Conservation (phyloP, 352 stramenopile genomes). For the Blastocystis hominis region DNA sequence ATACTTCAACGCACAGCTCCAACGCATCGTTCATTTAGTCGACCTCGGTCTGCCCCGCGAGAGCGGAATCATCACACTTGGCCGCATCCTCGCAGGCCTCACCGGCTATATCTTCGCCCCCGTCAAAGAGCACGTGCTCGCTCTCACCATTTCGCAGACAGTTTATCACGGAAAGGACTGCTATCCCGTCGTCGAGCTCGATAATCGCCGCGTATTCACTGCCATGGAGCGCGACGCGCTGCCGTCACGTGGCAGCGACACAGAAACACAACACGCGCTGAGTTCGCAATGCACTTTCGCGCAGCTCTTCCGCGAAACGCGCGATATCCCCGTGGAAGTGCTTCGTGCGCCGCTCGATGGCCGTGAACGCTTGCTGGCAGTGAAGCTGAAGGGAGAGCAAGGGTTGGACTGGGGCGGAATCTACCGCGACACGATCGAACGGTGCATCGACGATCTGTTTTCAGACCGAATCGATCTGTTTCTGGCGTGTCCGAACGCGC, state of each 20-base stretch:
- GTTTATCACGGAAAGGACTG: conserved; percentile 23
- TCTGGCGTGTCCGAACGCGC: not conserved
- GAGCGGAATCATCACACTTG: not conserved
- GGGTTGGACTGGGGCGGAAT: conserved; percentile 60
- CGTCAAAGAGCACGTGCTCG: conserved; percentile 51
- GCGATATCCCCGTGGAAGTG: not conserved
- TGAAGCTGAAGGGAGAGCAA: conserved; percentile 59
- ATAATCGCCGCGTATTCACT: conserved; percentile 40
- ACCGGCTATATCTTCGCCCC: not conserved
- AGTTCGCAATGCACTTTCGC: conserved; percentile 47
- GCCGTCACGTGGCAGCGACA: not conserved
- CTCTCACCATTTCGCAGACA: conserved; percentile 27
- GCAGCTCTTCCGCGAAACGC: conserved; percentile 49
- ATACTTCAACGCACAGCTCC: conserved; percentile 21
- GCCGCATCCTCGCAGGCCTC: not conserved
- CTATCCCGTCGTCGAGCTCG: conserved; percentile 49
- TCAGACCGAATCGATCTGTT: conserved; percentile 47
- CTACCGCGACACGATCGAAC: conserved; percentile 59
- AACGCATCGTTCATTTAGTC: conserved; percentile 22
- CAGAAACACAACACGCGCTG: not conserved
- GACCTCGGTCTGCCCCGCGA: not conserved
- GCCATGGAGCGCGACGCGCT: not conserved
- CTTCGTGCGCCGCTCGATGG: conserved; percentile 53
- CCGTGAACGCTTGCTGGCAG: conserved; percentile 58
- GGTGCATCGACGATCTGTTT: conserved; percentile 52